Conservation (phyloP, 1,139 yeast genomes). For the Waltiozyma sp. region DNA sequence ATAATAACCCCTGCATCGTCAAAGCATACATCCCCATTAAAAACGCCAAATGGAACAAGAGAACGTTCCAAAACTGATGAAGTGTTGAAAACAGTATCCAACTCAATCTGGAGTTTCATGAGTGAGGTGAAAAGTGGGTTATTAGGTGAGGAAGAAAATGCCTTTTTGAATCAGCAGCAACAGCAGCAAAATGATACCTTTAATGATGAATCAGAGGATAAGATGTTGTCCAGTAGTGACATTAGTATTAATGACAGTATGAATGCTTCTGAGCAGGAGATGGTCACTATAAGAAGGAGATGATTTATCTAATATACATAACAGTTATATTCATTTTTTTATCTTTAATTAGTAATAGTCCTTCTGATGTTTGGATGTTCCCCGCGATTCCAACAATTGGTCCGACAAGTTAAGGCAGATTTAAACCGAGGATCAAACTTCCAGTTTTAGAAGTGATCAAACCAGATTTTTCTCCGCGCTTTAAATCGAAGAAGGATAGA, state of each 20-base stretch:
- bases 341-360: too few relatives aligned
- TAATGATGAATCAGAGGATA: background rate
- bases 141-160: slow-evolving; percentile 21
- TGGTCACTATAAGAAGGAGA: background rate
- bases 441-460: too few relatives aligned
- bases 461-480: too few relatives aligned
- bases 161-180: background rate
- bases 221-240: background rate
- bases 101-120: slow-evolving; percentile 28
- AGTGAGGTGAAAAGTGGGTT: slow-evolving; percentile 27
- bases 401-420: too few relatives aligned
- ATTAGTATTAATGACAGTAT: background rate
- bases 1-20: slow-evolving; percentile 5
- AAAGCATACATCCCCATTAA: background rate
- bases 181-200: too few relatives aligned
- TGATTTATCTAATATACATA: too few relatives aligned
- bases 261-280: background rate
- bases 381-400: too few relatives aligned
- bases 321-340: too few relatives aligned
- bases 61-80: slow-evolving; percentile 8
- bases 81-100: slow-evolving; percentile 18
- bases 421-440: too few relatives aligned
- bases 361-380: too few relatives aligned
- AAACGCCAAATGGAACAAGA: background rate
- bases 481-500: too few relatives aligned